Conservation (phyloP, 2,329 filamentous ascomycete species). For the Paramyrothecium roridum region DNA sequence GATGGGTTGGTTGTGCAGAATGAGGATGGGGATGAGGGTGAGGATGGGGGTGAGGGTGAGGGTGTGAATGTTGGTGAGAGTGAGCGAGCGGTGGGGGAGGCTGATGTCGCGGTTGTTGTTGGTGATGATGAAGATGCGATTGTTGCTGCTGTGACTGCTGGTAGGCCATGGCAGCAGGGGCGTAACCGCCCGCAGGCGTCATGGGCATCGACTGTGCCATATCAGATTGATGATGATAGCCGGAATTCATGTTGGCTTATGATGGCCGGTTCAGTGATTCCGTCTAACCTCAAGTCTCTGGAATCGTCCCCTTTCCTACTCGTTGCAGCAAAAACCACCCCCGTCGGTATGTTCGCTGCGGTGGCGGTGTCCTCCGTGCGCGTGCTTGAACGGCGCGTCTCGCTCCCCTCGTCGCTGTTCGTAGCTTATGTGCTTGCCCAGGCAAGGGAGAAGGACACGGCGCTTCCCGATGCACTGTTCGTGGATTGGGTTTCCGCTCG, state of each 20-base stretch:
- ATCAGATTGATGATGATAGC: conserved; percentile 25
- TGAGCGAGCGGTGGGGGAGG: conserved; percentile 14
- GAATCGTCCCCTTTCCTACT: too few species aligned
- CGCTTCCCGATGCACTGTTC: too few species aligned
- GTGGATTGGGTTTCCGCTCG: too few species aligned
- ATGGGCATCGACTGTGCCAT: conserved; percentile 27
- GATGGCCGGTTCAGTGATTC: neutral
- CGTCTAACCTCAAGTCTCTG: too few species aligned
- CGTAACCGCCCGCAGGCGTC: conserved; percentile 16
- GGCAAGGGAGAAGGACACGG: too few species aligned
- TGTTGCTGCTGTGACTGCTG: conserved; percentile 9
- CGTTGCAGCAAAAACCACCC: too few species aligned
- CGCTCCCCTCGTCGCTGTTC: too few species aligned
- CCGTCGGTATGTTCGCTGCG: too few species aligned
- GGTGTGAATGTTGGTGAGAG: conserved; percentile 16
- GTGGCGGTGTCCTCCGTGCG: too few species aligned
- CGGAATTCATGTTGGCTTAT: conserved; percentile 22
- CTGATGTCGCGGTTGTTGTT: conserved; percentile 14
- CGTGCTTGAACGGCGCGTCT: too few species aligned
- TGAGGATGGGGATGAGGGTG: conserved; percentile 14
- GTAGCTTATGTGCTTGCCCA: too few species aligned
- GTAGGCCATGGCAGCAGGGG: neutral
- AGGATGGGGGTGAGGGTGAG: conserved; percentile 13
- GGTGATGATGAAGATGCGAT: conserved; percentile 10
- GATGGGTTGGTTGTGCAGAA: conserved; percentile 11